Evolutionary conservation across 257 asterid genomes (phyloP), one percentile per base, ranked within the genome.

Genomic region (Solanum ahanhuiri): DNA sequence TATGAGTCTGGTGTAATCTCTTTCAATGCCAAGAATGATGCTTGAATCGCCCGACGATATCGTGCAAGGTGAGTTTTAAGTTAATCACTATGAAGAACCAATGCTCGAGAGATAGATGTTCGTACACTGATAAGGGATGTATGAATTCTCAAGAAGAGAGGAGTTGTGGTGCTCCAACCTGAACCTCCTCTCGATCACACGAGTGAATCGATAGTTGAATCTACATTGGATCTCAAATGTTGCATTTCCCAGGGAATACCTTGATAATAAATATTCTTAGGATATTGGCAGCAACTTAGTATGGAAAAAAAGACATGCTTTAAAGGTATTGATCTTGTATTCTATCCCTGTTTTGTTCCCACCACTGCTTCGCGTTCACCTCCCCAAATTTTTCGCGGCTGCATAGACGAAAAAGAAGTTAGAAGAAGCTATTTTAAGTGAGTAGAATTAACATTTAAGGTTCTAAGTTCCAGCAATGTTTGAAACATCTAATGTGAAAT

Each of bases 321-420:
- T 87, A 92, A 86, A 94, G 99, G 90, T 96, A 95, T 86, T 93
- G 98, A 86, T 94, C 86, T 88, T 94, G 99, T 93, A 97, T 95
- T 86, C 99, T 94, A 85, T 95, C 98, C 91, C 96, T 91, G 96
- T 97, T 95, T 76, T 94, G 88, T 87, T 97, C 99, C 99, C 98
- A 97, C 99, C 99, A 97, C 35, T 87, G 93, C 93, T 95, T 97
- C 4, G 99, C 99, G 0, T 92, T 93, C 76, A 91, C 95, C 89
- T 97, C 99, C 6, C 98, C 99, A 63, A 94, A 97, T 84, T 86
- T 93, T 25, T 95, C 99, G 0, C 99, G 98, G 90, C 99, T 97
- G 92, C 54, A 72, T 17, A 48, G 43, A 81, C 1, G 6, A 48
- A 81, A 28, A 17, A 2, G 11, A 9, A 48, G 67, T 81, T 28